These are phyloP conservation scores for Podosphaera aphanis DNA, from an alignment of 2,329 filamentous ascomycete genomes.

Conservation along the genomic window DNA sequence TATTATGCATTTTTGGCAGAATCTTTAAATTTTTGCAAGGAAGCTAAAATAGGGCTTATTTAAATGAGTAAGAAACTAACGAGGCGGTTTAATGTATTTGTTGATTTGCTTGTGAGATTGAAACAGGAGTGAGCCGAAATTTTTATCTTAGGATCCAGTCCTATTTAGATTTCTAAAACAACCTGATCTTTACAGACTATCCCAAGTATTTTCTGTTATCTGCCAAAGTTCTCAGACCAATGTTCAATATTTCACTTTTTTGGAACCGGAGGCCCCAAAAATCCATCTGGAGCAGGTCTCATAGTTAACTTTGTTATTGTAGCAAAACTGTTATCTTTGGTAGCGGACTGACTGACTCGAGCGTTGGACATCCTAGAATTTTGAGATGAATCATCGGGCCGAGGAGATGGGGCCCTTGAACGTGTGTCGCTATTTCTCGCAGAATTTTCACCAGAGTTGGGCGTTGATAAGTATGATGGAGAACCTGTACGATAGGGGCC, in stretches of 20 bases:
- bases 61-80: no score
- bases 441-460: conserved; percentile 50
- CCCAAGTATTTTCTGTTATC: conserved; percentile 30
- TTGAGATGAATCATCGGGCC: conserved; percentile 7
- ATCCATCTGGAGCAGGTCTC: conserved; percentile 32
- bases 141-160: neutral
- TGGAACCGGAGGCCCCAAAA: conserved; percentile 29
- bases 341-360: conserved; percentile 26
- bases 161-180: conserved; percentile 7
- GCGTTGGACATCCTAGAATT: conserved; percentile 18
- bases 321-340: conserved; percentile 26
- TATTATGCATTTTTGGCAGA: no score
- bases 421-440: conserved; percentile 30
- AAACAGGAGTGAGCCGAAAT: neutral
- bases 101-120: conserved; percentile 3
- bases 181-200: conserved; percentile 12
- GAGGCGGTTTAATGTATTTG: neutral
- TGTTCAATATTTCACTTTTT: conserved; percentile 16
- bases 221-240: conserved; percentile 26
- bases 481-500: conserved; percentile 17
- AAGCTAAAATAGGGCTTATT: no score
- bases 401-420: conserved; percentile 23
- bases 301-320: conserved; percentile 30
- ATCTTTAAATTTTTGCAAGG: no score
- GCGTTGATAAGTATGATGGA: conserved; percentile 26